Evolutionary conservation across 2,329 filamentous ascomycete genomes (phyloP).

Genomic region (Trichoderma polysporum): DNA sequence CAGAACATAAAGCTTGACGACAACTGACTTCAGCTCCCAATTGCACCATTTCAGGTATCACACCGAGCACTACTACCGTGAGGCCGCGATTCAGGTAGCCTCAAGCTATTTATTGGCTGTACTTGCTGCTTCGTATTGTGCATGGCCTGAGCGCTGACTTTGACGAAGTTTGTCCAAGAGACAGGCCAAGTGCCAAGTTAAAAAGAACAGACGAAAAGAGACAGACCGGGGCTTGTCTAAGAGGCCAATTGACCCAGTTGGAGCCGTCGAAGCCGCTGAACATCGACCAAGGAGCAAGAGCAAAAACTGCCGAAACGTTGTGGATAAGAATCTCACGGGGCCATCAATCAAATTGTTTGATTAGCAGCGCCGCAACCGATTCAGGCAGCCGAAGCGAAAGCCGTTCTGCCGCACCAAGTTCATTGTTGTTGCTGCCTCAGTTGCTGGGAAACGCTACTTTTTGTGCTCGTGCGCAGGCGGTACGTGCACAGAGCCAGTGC

Average conservation of each 20-base stretch:
- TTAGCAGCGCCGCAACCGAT: conserved; percentile 6
- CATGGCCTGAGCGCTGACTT: conserved; percentile 12
- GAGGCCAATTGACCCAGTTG: background rate
- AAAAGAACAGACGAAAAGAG: background rate
- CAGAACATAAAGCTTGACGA: background rate
- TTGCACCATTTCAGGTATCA: background rate
- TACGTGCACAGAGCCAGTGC: background rate
- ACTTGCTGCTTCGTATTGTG: background rate
- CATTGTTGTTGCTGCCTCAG: background rate
- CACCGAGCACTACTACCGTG: background rate
- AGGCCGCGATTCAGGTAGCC: background rate
- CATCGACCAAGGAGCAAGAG: background rate
- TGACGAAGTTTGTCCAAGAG: background rate
- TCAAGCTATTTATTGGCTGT: too few species aligned
- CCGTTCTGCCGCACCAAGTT: background rate
- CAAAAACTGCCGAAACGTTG: background rate
- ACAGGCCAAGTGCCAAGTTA: background rate
- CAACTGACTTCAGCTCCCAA: background rate
- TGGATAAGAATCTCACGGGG: background rate
- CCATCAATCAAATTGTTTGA: background rate
- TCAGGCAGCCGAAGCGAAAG: background rate
- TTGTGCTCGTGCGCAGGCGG: conserved; percentile 3
- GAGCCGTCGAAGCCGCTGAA: background rate
- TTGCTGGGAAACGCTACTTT: conserved; percentile 8
- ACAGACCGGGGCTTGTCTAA: background rate